Conservation (phyloP, 139 green algal genomes). For the Pleodorina starrii region DNA sequence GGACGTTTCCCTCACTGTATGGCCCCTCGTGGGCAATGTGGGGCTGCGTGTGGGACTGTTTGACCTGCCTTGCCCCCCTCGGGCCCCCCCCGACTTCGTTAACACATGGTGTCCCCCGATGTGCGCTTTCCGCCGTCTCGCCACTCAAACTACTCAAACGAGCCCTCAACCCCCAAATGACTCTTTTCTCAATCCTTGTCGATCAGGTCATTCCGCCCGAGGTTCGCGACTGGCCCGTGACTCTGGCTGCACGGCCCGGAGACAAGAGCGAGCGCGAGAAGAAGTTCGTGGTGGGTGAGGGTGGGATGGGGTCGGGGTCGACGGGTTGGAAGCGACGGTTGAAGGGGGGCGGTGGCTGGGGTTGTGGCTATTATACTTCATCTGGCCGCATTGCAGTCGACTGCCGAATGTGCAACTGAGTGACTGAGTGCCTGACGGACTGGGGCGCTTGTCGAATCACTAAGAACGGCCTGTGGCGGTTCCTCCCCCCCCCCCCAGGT, state of each 20-base stretch:
- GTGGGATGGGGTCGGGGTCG: background rate
- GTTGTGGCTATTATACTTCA: too few species aligned
- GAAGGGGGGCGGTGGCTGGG: background rate
- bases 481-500: constrained; percentile 9
- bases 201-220: constrained; percentile 18
- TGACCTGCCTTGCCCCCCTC: background rate
- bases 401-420: background rate
- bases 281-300: background rate
- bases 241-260: background rate
- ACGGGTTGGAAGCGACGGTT: background rate
- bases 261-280: background rate
- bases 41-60: background rate
- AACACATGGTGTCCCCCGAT: too few species aligned
- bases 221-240: constrained; percentile 9
- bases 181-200: background rate
- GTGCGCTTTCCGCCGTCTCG: background rate
- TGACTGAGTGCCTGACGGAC: too few species aligned
- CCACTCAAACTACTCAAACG: background rate
- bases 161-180: background rate
- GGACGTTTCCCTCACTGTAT: too few species aligned
- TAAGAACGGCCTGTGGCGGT: background rate
- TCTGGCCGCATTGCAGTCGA: background rate
- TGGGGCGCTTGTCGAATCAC: background rate
- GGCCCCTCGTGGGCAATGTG: background rate
- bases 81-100: background rate